Evolutionary conservation across 305 asterid genomes (phyloP), one percentile per base, ranked within the genome.

Genomic region (Rubia balearica): DNA sequence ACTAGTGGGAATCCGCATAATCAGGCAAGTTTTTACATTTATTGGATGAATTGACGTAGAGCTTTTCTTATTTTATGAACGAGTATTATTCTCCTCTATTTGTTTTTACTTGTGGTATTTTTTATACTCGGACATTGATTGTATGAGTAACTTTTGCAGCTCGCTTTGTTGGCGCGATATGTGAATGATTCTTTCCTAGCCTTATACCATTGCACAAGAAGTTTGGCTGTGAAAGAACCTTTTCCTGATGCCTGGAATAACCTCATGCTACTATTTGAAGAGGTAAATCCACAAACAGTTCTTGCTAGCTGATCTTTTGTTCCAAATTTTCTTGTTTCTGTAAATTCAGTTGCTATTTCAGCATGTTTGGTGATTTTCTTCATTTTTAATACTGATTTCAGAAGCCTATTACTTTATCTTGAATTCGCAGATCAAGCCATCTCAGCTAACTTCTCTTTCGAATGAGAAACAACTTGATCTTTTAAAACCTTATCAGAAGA

Each of bases 1-100:
- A 86, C 83, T 65, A 85, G 96, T 68, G 98, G 98, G 62, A 92
- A 90, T 77, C 97, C 98, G 67, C 98, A 92, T 78, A 92, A 92
- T 84, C 98, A 92, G 93, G 98, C 89, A 68, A 9, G 61, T 72
- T 51, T 16, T 48, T 66, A 22, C 66, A 12, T 65, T 40, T 64
- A 8, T 60, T 60, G 5, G 62, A 8, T 57, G 68, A 22, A 9
- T 21, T 57, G n/a, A 19, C 4, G 36, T 30, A 42, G 40, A 59
- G 55, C 40, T 68, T 73, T 74, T 27, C 63, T 43, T 21, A 6
- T 2, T 4, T 68, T 21, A 24, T 45, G 2, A n/a, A 56, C 10
- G 17, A 38, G 49, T 63, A 45, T 36, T 5, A n/a, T 3, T 59
- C n/a, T 71, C 16, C 19, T 51, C 21, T 40, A 14, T 38, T 38